Percentiles rank a stretch among this genome's conserved stretches.
Evolutionary conservation across 1,284 basidiomycete genomes (phyloP).

Genomic region (Grifola frondosa): DNA sequence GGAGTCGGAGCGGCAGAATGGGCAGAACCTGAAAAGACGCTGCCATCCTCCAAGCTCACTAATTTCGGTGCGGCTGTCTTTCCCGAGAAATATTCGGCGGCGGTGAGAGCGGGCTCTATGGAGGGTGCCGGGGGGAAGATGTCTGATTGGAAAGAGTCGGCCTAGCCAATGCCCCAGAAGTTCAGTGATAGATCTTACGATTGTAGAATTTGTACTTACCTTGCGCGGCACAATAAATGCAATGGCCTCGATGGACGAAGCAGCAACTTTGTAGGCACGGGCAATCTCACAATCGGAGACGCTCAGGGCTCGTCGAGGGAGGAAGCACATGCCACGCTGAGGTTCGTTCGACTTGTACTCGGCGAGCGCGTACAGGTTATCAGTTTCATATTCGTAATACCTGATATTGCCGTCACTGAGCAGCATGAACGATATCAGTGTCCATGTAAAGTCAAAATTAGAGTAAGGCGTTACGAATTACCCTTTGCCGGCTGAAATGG

Average conservation of each 20-base stretch:
- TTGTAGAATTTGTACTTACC: slow-evolving; percentile 38
- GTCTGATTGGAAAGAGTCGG: slow-evolving; percentile 89
- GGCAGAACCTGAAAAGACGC: slow-evolving; percentile 41
- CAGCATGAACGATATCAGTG: too few relatives aligned
- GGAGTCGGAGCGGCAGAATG: slow-evolving; percentile 27
- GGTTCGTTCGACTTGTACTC: slow-evolving; percentile 93
- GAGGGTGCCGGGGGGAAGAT: slow-evolving; percentile 93
- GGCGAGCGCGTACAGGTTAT: slow-evolving; percentile 76
- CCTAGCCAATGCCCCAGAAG: too few relatives aligned
- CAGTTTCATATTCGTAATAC: slow-evolving; percentile 93
- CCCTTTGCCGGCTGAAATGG: slow-evolving; percentile 71
- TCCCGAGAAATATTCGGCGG: slow-evolving; percentile 86
- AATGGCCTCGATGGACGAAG: slow-evolving; percentile 80
- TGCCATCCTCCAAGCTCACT: slow-evolving; percentile 62
- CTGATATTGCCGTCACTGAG: slow-evolving; percentile 92
- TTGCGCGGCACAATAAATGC: slow-evolving; percentile 93
- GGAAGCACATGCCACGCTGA: slow-evolving; percentile 95
- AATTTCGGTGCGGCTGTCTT: slow-evolving; percentile 75
- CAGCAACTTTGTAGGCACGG: slow-evolving; percentile 89
- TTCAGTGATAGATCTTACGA: too few relatives aligned
- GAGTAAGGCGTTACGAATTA: slow-evolving; percentile 29
- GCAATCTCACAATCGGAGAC: slow-evolving; percentile 95
- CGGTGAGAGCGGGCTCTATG: slow-evolving; percentile 75
- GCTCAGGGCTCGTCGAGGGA: slow-evolving; percentile 86
- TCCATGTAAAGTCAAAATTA: too few relatives aligned